These are phyloP conservation scores for Populus euphratica DNA, from an alignment of 345 rosid genomes.

Conservation along the genomic window DNA sequence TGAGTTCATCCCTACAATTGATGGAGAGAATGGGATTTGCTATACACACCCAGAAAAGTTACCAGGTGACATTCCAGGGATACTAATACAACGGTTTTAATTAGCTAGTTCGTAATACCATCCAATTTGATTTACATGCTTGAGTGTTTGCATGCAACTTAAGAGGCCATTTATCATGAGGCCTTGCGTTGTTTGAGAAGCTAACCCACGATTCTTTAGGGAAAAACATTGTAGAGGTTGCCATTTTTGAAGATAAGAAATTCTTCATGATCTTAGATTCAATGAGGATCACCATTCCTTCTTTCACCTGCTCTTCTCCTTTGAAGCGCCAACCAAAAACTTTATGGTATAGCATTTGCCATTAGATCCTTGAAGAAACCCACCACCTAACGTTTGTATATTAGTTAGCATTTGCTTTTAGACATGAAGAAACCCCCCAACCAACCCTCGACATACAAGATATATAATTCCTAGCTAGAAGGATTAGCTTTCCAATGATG, in stretches of 20 bases:
- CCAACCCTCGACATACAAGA: slow-evolving; percentile 15
- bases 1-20: slow-evolving; percentile 85
- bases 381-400: neutral
- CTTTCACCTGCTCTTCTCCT: slow-evolving; percentile 5
- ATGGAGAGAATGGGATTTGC: slow-evolving; percentile 97
- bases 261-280: neutral
- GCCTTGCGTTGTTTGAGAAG: neutral
- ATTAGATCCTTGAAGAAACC: slow-evolving; percentile 14
- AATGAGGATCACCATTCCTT: neutral
- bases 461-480: neutral
- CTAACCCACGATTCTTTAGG: neutral
- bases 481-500: slow-evolving; percentile 1
- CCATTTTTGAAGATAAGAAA: neutral
- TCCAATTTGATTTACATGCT: neutral
- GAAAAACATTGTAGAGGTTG: neutral
- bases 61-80: slow-evolving; percentile 51
- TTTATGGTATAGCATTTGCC: neutral
- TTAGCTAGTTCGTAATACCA: neutral
- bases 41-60: slow-evolving; percentile 94
- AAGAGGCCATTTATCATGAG: neutral
- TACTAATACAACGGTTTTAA: neutral
- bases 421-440: slow-evolving; percentile 16
- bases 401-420: neutral
- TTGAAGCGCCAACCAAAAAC: slow-evolving; percentile 21
- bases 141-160: neutral